These are phyloP conservation scores for Betula pendula DNA, from an alignment of 306 rosid species.

Conservation along the genomic window DNA sequence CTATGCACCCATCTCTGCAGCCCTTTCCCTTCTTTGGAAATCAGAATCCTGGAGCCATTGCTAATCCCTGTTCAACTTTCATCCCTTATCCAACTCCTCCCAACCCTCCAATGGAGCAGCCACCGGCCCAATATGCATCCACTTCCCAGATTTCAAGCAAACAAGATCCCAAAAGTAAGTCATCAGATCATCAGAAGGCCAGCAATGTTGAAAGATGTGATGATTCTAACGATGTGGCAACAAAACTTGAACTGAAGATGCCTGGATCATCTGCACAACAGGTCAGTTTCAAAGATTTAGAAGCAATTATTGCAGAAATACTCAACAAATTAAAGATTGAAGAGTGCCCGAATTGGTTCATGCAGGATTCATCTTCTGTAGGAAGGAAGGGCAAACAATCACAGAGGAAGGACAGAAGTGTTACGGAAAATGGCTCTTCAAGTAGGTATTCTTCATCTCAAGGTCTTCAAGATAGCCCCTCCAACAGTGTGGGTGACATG, in stretches of 20 bases:
- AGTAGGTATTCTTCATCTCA: constrained; percentile 67
- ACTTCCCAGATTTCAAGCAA: constrained; percentile 47
- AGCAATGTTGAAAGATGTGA: constrained; percentile 53
- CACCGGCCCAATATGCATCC: constrained; percentile 54
- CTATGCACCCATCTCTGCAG: constrained; percentile 73
- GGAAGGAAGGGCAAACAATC: constrained; percentile 70
- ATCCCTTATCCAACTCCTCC: constrained; percentile 61
- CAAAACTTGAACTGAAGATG: constrained; percentile 92
- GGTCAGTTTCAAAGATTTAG: constrained; percentile 43
- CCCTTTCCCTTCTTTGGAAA: constrained; percentile 71
- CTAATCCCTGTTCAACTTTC: constrained; percentile 65
- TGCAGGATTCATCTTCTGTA: constrained; percentile 58
- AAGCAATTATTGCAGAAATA: constrained; percentile 8
- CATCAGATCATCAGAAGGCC: constrained; percentile 45
- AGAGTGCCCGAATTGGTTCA: constrained; percentile 11
- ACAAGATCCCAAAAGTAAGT: constrained; percentile 59
- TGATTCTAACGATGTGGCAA: constrained; percentile 71
- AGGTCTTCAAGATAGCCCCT: constrained; percentile 73
- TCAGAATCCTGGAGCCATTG: constrained; percentile 60
- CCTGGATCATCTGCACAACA: constrained; percentile 84
- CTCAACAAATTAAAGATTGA: constrained; percentile 9
- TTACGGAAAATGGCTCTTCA: constrained; percentile 60
- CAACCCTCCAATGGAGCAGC: constrained; percentile 51
- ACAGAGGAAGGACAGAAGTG: constrained; percentile 49
- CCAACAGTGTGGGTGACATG: constrained; percentile 63